Evolutionary conservation across 208 protist genomes (phyloP).

Genomic region (Leishmania major): DNA sequence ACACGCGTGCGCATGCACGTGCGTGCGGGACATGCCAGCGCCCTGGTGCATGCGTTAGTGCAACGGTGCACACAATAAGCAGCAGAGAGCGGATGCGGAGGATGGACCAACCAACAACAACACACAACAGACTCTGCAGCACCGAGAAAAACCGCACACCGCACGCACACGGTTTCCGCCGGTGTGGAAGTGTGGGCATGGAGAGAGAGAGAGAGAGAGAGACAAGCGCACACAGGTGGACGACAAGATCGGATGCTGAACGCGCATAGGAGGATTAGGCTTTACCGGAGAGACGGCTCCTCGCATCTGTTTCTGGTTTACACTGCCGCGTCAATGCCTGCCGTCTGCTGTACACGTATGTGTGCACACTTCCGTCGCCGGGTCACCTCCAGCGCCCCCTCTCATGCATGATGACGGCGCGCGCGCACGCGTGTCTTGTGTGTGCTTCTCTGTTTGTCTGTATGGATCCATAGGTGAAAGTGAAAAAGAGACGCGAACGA

Average conservation of each 20-base stretch:
- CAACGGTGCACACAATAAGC: background rate
- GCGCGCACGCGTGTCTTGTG: background rate
- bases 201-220: background rate
- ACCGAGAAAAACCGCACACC: background rate
- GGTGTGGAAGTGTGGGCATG: background rate
- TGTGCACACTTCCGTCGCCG: background rate
- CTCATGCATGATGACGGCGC: background rate
- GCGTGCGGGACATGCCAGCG: background rate
- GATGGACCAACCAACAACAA: background rate
- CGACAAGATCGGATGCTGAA: background rate
- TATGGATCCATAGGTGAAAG: background rate
- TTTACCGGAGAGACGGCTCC: background rate
- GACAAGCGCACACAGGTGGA: background rate
- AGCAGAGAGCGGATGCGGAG: background rate
- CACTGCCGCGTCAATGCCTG: background rate
- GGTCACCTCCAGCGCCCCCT: background rate
- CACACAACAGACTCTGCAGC: background rate
- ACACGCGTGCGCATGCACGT: no score
- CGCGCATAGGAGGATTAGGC: background rate
- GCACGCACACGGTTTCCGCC: background rate
- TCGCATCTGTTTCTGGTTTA: background rate
- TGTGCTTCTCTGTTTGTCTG: constrained; percentile 1
- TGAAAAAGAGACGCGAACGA: background rate
- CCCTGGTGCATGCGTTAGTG: background rate
- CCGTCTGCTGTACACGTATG: background rate